These are phyloP conservation scores for Cichorium intybus DNA, from an alignment of 140 eudicot species.

Conservation along the genomic window DNA sequence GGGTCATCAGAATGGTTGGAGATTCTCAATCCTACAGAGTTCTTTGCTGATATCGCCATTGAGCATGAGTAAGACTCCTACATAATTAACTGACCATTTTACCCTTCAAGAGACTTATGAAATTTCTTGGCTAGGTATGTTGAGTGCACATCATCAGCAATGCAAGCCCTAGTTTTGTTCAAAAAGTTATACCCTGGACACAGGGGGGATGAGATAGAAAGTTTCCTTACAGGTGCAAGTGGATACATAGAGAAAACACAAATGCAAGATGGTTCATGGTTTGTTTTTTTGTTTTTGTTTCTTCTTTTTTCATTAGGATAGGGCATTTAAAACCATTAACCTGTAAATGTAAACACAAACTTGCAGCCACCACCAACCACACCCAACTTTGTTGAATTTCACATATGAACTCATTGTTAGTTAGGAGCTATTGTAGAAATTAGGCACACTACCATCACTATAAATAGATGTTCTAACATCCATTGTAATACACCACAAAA, in stretches of 20 bases:
- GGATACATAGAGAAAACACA: slow-evolving; percentile 62
- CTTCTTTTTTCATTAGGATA: background rate
- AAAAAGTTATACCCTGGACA: slow-evolving; percentile 67
- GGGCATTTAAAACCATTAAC: background rate
- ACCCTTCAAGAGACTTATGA: slow-evolving; percentile 1
- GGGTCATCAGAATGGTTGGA: slow-evolving; percentile 71
- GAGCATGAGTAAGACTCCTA: slow-evolving; percentile 64
- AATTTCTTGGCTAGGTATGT: slow-evolving; percentile 49
- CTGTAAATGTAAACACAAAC: too few relatives aligned
- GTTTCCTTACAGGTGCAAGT: slow-evolving; percentile 35
- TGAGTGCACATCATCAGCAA: too few relatives aligned
- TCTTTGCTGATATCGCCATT: slow-evolving; percentile 63
- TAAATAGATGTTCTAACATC: too few relatives aligned
- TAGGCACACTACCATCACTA: too few relatives aligned
- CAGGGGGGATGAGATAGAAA: slow-evolving; percentile 58
- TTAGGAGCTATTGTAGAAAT: too few relatives aligned
- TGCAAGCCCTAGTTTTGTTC: slow-evolving; percentile 56
- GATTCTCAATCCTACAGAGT: too few relatives aligned
- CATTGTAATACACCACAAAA: too few relatives aligned
- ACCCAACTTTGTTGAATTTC: too few relatives aligned
- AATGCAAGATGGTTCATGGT: slow-evolving; percentile 83
- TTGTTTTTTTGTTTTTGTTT: too few relatives aligned
- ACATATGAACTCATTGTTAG: too few relatives aligned
- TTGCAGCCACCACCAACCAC: too few relatives aligned
- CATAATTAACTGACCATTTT: too few relatives aligned